These are phyloP conservation scores for Picea abies DNA, from an alignment of 83 land plant genomes.

Conservation along the genomic window DNA sequence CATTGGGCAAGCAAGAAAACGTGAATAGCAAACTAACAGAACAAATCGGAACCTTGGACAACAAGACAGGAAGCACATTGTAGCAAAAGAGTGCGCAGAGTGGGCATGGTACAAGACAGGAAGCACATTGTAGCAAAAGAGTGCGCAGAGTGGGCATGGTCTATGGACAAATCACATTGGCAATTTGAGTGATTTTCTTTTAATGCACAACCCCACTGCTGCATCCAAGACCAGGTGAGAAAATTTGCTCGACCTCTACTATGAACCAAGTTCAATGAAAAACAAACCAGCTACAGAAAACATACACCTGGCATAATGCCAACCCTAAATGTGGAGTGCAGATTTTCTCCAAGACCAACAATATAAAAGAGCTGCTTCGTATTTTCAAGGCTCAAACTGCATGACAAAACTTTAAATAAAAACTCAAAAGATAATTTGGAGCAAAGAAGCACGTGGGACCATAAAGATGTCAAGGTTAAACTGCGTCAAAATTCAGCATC, in stretches of 20 bases:
- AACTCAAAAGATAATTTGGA: too few relatives aligned
- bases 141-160: not conserved
- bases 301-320: not conserved
- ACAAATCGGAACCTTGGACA: not conserved
- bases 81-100: not conserved
- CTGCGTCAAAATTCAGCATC: not conserved
- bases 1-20: not conserved
- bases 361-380: too few relatives aligned
- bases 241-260: not conserved
- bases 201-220: not conserved
- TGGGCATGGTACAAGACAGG: not conserved
- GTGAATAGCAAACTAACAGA: not conserved
- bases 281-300: not conserved
- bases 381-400: not conserved
- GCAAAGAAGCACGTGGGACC: too few relatives aligned
- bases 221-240: not conserved
- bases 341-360: not conserved
- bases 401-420: not conserved
- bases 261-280: not conserved
- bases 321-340: not conserved
- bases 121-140: not conserved
- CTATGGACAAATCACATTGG: not conserved
- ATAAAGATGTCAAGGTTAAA: not conserved
- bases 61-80: not conserved
- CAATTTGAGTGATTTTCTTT: not conserved